A percentile compares a stretch with the other conserved stretches of the same genome.
Evolutionary conservation across 176 grass and related monocot species (phyloP).

Genomic region (Triticum monococcum): DNA sequence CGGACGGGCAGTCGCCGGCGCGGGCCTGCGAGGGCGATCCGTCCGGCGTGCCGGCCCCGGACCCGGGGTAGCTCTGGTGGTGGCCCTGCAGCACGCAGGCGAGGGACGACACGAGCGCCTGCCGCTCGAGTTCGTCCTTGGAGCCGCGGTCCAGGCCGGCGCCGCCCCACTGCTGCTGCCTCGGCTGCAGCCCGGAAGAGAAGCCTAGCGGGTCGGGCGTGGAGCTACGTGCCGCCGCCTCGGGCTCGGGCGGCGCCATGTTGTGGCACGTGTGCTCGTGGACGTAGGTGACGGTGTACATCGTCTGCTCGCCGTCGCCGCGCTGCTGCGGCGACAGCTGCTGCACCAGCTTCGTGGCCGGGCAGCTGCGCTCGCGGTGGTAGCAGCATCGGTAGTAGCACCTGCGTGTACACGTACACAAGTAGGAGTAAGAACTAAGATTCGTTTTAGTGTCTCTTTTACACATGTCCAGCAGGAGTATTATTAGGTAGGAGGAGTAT

Average conservation of each 20-base stretch:
- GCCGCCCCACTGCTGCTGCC: neutral
- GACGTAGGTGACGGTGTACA: constrained; percentile 47
- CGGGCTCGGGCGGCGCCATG: neutral
- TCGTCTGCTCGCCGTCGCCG: constrained; percentile 27
- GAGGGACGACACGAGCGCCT: constrained; percentile 43
- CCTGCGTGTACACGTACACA: constrained; percentile 23
- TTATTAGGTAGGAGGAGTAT: neutral
- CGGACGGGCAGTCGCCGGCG: neutral
- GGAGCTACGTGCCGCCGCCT: neutral
- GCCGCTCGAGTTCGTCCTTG: constrained; percentile 42
- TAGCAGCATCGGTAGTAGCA: constrained; percentile 69
- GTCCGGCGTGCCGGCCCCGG: neutral
- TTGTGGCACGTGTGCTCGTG: constrained; percentile 54
- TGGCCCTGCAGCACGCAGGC: constrained; percentile 37
- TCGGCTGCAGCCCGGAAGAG: neutral
- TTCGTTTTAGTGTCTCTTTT: neutral
- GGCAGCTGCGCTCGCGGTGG: constrained; percentile 46
- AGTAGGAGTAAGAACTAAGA: neutral
- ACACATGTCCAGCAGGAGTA: neutral
- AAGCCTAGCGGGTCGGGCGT: neutral
- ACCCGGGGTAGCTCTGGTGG: neutral
- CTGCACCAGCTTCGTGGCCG: constrained; percentile 68
- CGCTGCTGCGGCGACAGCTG: constrained; percentile 48
- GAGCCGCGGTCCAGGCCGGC: neutral
- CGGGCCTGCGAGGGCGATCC: neutral